Percentiles rank a stretch among this genome's conserved stretches.
Evolutionary conservation across 1,139 yeast genomes (phyloP).

Genomic region (Magnusiomyces starmeri): DNA sequence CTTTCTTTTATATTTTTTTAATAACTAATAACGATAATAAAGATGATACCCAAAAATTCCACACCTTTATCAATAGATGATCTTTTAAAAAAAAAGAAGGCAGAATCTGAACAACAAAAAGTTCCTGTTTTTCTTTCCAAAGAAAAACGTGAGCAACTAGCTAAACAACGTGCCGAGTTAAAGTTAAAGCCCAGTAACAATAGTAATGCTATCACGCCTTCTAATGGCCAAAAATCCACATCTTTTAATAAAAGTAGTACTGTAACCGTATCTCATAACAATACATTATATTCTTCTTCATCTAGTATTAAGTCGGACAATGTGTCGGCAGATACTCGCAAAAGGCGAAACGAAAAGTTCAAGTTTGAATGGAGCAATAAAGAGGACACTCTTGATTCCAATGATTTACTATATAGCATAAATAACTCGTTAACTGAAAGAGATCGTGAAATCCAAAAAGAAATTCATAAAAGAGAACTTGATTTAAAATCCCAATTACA

Average conservation of each 20-base stretch:
- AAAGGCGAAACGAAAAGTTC: constrained; percentile 37
- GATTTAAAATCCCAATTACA: not conserved
- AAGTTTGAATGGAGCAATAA: constrained; percentile 61
- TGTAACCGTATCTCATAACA: no score
- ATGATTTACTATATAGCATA: constrained; percentile 38
- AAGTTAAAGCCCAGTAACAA: constrained; percentile 11
- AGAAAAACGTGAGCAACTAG: constrained; percentile 39
- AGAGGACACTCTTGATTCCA: constrained; percentile 54
- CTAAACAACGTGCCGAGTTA: constrained; percentile 23
- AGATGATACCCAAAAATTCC: not conserved
- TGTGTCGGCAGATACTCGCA: no score
- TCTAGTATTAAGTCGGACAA: no score
- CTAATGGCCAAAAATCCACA: no score
- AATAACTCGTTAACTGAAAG: not conserved
- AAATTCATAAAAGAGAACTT: constrained; percentile 19
- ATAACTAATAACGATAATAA: no score
- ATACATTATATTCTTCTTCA: no score
- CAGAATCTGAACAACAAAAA: constrained; percentile 24
- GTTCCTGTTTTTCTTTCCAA: constrained; percentile 40
- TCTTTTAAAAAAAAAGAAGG: constrained; percentile 32
- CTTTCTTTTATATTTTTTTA: no score
- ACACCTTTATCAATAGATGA: constrained; percentile 40
- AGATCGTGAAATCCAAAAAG: constrained; percentile 22
- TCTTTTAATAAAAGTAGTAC: no score
- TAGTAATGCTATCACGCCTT: no score